phyloP scores from a whole-genome alignment of 495 filamentous ascomycete species.

The Aspergillus affinis region DNA sequence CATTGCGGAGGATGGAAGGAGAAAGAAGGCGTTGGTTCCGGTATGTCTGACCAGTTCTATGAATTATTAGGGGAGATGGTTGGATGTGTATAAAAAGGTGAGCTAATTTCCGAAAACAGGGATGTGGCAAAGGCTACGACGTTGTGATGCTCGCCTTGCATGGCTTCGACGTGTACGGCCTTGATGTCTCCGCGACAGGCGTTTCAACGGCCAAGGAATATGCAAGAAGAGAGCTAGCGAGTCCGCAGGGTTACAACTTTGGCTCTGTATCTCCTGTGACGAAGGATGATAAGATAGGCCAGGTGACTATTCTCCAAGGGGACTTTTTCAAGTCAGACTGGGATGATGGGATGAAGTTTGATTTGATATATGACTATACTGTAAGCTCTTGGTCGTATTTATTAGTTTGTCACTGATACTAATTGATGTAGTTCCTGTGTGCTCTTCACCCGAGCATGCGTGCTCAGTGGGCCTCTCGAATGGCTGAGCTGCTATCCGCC shows the following conservation, averaged over 20 bases:
- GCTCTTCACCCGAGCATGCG: constrained; percentile 37
- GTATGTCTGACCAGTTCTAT: constrained; percentile 15
- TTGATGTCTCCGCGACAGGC: constrained; percentile 33
- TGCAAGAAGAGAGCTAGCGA: constrained; percentile 12
- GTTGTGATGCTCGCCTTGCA: constrained; percentile 34
- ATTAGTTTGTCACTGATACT: constrained; percentile 19
- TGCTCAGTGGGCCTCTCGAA: constrained; percentile 31
- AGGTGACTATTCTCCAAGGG: constrained; percentile 51
- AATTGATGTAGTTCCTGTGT: constrained; percentile 32
- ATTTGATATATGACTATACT: constrained; percentile 74
- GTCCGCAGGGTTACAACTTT: constrained; percentile 14
- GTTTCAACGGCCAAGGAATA: constrained; percentile 25
- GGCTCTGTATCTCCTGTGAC: neutral
- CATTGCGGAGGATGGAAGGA: constrained; percentile 16
- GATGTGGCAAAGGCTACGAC: constrained; percentile 40
- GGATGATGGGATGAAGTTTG: constrained; percentile 49
- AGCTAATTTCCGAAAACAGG: constrained; percentile 13
- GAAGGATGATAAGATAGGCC: neutral
- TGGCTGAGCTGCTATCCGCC: constrained; percentile 28
- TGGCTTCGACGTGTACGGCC: constrained; percentile 32
- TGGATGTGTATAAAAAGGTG: neutral
- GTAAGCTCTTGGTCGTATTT: constrained; percentile 38
- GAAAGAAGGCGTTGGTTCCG: constrained; percentile 38
- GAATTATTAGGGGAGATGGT: neutral
- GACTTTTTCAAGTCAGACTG: constrained; percentile 66